Evolutionary conservation across 495 filamentous ascomycete species (phyloP).

Genomic region (Penicillium canescens): DNA sequence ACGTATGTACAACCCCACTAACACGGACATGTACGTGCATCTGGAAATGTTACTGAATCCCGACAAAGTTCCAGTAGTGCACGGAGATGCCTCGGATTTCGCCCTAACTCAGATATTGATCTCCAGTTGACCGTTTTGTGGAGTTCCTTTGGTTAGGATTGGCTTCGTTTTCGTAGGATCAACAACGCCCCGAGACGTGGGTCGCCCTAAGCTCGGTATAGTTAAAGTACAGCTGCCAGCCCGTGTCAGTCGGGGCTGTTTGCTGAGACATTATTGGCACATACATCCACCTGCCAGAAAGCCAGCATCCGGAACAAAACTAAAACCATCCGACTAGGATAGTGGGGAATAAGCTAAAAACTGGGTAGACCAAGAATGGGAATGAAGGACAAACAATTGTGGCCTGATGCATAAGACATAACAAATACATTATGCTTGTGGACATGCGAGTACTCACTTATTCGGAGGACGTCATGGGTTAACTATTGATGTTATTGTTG

Average conservation of each 20-base stretch:
- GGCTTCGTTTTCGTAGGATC: neutral
- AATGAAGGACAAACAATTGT: no score
- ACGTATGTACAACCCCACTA: no score
- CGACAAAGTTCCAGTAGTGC: neutral
- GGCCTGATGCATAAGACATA: no score
- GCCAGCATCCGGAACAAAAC: neutral
- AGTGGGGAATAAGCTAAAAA: no score
- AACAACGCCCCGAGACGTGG: neutral
- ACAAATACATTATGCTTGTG: no score
- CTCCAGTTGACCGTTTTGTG: no score
- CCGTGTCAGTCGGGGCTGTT: neutral
- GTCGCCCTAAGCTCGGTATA: neutral
- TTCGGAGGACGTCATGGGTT: no score
- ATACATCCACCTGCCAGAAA: neutral
- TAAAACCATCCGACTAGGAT: neutral
- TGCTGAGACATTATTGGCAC: slow-evolving; percentile 1
- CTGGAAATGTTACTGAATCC: neutral
- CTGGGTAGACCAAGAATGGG: no score
- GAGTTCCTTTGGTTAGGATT: no score
- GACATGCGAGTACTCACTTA: no score
- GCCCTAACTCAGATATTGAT: neutral
- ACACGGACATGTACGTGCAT: neutral
- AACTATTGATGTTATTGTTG: no score
- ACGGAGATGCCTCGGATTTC: neutral
- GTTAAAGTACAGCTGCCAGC: neutral